phyloP scores from a whole-genome alignment of 768 basidiomycete species.

The Neoboletus brunneissimus region DNA sequence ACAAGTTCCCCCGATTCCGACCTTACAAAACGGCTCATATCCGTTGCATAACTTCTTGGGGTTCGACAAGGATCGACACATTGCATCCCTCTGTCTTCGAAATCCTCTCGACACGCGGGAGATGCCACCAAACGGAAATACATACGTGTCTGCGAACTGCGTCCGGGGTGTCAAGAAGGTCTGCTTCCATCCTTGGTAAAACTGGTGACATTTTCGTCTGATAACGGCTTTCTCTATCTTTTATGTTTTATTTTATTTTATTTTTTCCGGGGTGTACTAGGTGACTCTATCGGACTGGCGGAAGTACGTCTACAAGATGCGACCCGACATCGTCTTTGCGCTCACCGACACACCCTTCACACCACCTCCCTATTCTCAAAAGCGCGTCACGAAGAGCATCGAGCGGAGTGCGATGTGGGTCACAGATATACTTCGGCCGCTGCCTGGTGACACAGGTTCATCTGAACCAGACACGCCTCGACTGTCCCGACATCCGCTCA shows the following conservation, averaged over 20 bases:
- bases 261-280: conserved; percentile 33
- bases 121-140: conserved; percentile 71
- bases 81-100: conserved; percentile 59
- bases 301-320: conserved; percentile 46
- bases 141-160: conserved; percentile 53
- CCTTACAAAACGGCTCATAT: conserved; percentile 46
- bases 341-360: conserved; percentile 71
- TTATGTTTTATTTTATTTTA: background rate
- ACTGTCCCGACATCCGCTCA: conserved; percentile 28
- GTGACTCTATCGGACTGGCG: conserved; percentile 56
- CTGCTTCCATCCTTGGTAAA: conserved; percentile 3
- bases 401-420: conserved; percentile 71
- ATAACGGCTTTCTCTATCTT: background rate
- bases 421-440: conserved; percentile 44
- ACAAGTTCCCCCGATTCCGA: conserved; percentile 63
- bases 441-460: background rate
- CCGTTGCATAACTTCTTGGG: conserved; percentile 70
- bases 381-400: conserved; percentile 71
- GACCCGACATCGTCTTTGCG: conserved; percentile 70
- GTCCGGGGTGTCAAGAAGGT: conserved; percentile 74
- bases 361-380: conserved; percentile 67
- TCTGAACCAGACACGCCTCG: background rate
- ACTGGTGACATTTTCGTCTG: background rate
- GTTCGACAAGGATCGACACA: conserved; percentile 43
- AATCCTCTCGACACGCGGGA: conserved; percentile 63